Evolutionary conservation across 495 filamentous ascomycete species (phyloP).

Genomic region (Halenospora varia): DNA sequence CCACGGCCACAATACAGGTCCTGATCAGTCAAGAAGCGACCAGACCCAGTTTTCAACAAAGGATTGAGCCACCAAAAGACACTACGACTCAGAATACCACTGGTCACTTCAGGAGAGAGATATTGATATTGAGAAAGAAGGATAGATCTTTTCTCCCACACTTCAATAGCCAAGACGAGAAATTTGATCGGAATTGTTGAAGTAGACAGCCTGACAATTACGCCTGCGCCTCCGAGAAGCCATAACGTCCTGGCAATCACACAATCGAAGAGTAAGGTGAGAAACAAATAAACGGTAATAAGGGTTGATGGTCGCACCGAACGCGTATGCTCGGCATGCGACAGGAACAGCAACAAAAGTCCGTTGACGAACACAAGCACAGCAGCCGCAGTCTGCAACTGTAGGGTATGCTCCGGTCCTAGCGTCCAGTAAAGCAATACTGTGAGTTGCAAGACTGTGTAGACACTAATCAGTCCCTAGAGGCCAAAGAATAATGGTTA

Average conservation of each 20-base stretch:
- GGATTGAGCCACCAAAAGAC: slow-evolving; percentile 59
- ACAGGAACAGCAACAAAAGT: slow-evolving; percentile 32
- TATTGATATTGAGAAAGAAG: slow-evolving; percentile 10
- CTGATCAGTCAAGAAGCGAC: slow-evolving; percentile 32
- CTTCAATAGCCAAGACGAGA: slow-evolving; percentile 8
- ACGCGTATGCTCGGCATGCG: slow-evolving; percentile 36
- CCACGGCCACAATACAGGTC: slow-evolving; percentile 29
- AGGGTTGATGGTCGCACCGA: slow-evolving; percentile 47
- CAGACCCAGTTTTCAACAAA: slow-evolving; percentile 45
- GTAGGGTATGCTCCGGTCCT: slow-evolving; percentile 32
- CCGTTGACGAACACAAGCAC: slow-evolving; percentile 36
- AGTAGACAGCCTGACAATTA: slow-evolving; percentile 7
- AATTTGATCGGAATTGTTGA: slow-evolving; percentile 7
- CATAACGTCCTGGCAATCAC: slow-evolving; percentile 41
- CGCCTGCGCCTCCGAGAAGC: slow-evolving; percentile 19
- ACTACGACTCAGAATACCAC: slow-evolving; percentile 46
- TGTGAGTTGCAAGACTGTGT: slow-evolving; percentile 34
- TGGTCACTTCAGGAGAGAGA: slow-evolving; percentile 45
- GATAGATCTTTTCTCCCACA: slow-evolving; percentile 14
- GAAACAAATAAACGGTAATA: slow-evolving; percentile 55
- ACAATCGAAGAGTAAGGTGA: slow-evolving; percentile 56
- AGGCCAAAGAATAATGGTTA: background rate
- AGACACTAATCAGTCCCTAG: background rate
- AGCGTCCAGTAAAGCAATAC: slow-evolving; percentile 46
- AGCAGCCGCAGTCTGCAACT: slow-evolving; percentile 44